A percentile compares a stretch with the other conserved stretches of the same genome.
Evolutionary conservation across 2,329 filamentous ascomycete species (phyloP).

Genomic region (Lasiodiplodia sp.): DNA sequence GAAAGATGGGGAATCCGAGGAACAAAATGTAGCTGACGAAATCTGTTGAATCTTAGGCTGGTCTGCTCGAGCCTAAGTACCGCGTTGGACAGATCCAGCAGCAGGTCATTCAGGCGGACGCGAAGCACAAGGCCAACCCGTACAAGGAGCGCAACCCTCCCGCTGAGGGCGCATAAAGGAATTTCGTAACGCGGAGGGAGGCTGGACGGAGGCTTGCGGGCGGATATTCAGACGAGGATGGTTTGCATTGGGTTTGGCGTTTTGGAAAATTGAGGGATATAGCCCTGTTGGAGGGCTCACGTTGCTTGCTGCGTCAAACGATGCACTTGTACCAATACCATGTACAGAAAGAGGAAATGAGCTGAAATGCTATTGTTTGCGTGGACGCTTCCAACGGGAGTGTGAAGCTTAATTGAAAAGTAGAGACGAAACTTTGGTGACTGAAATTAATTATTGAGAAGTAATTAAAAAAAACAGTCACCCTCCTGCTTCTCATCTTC

Average conservation of each 20-base stretch:
- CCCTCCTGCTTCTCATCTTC: background rate
- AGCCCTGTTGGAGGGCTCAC: background rate
- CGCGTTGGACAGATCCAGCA: slow-evolving; percentile 43
- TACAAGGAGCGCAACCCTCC: background rate
- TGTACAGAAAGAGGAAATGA: slow-evolving; percentile 11
- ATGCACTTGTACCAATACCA: slow-evolving; percentile 23
- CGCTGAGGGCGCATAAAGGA: background rate
- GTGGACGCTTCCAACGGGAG: background rate
- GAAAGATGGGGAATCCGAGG: background rate
- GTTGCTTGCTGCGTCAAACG: slow-evolving; percentile 10
- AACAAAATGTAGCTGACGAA: background rate
- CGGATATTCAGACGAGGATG: background rate
- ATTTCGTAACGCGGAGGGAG: too few relatives aligned
- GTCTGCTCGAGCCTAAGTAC: slow-evolving; percentile 48
- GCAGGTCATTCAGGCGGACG: slow-evolving; percentile 42
- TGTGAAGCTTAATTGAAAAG: background rate
- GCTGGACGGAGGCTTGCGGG: background rate
- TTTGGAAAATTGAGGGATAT: background rate
- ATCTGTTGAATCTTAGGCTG: slow-evolving; percentile 35
- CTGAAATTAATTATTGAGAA: background rate
- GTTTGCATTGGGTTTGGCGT: slow-evolving; percentile 23
- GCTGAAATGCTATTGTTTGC: background rate
- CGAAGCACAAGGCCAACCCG: background rate
- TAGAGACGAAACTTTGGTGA: too few relatives aligned
- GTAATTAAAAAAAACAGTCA: background rate